These are phyloP conservation scores for Diaporthe vexans DNA, from an alignment of 2,329 filamentous ascomycete species.

Conservation along the genomic window DNA sequence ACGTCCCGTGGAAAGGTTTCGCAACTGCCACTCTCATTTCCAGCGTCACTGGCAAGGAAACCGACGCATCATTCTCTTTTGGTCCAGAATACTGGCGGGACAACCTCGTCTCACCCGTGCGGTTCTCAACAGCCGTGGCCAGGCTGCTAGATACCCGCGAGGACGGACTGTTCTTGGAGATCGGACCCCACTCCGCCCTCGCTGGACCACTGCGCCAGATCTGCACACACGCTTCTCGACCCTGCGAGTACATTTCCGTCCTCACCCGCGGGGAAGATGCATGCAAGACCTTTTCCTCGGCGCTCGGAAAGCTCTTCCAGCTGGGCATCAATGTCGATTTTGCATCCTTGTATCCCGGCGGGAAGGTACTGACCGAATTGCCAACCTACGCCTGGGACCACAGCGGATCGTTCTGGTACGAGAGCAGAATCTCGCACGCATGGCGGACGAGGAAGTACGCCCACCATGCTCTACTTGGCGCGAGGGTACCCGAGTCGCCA, in stretches of 20 bases:
- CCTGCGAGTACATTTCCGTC: background rate
- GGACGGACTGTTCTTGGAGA: slow-evolving; percentile 31
- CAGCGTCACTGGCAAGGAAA: background rate
- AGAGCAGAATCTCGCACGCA: slow-evolving; percentile 49
- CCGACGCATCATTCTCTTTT: background rate
- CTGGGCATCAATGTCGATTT: background rate
- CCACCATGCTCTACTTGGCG: slow-evolving; percentile 45
- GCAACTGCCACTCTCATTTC: background rate
- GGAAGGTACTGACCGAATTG: slow-evolving; percentile 24
- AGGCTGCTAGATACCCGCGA: background rate
- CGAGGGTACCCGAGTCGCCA: slow-evolving; percentile 36
- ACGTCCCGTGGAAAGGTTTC: background rate
- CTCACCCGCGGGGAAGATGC: background rate
- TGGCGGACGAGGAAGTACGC: slow-evolving; percentile 46
- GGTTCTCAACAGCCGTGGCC: background rate
- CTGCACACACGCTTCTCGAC: background rate
- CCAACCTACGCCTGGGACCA: slow-evolving; percentile 40
- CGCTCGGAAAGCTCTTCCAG: background rate
- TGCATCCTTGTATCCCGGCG: background rate
- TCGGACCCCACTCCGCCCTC: slow-evolving; percentile 39
- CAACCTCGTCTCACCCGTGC: background rate
- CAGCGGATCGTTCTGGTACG: slow-evolving; percentile 44
- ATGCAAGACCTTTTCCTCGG: background rate
- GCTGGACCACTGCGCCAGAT: slow-evolving; percentile 39
- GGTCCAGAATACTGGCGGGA: background rate